These are phyloP conservation scores for Sisymbrium altissimum DNA, from an alignment of 345 rosid species.

Conservation along the genomic window DNA sequence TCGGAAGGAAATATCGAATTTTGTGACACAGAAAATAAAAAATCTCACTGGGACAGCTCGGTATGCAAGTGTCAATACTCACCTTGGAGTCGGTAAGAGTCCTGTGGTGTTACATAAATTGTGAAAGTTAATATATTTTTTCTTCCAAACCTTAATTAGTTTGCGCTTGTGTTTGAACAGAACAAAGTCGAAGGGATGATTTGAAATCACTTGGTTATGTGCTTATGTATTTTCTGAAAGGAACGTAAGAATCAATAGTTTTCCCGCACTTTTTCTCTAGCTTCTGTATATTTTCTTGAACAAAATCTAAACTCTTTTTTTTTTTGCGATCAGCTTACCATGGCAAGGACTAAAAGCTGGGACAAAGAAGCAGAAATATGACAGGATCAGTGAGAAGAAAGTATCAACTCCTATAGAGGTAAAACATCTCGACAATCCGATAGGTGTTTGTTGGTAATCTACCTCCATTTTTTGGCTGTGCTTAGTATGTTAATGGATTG, in stretches of 20 bases:
- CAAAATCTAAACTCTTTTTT: neutral
- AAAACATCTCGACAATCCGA: neutral
- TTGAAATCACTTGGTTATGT: conserved; percentile 89
- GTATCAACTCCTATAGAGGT: conserved; percentile 83
- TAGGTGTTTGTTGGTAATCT: neutral
- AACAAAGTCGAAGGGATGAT: conserved; percentile 94
- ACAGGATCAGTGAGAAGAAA: conserved; percentile 83
- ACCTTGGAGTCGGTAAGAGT: conserved; percentile 69
- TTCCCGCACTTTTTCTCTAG: neutral
- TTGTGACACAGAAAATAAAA: conserved; percentile 64
- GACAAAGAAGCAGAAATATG: conserved; percentile 87
- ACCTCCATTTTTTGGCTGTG: neutral
- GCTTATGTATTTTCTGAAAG: conserved; percentile 81
- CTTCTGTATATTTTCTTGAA: conserved; percentile 2
- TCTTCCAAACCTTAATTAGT: too few species aligned
- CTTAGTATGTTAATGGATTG: neutral
- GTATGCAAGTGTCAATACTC: conserved; percentile 87
- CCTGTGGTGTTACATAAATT: conserved; percentile 9
- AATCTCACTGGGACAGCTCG: conserved; percentile 90
- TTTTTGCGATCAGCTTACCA: conserved; percentile 56
- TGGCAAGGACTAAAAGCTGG: conserved; percentile 92
- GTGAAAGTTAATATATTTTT: neutral
- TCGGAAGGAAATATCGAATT: neutral
- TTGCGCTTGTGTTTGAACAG: conserved; percentile 31
- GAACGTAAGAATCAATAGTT: conserved; percentile 50